Conservation (phyloP, 2,329 filamentous ascomycete genomes). For the Thielaviopsis populi region DNA sequence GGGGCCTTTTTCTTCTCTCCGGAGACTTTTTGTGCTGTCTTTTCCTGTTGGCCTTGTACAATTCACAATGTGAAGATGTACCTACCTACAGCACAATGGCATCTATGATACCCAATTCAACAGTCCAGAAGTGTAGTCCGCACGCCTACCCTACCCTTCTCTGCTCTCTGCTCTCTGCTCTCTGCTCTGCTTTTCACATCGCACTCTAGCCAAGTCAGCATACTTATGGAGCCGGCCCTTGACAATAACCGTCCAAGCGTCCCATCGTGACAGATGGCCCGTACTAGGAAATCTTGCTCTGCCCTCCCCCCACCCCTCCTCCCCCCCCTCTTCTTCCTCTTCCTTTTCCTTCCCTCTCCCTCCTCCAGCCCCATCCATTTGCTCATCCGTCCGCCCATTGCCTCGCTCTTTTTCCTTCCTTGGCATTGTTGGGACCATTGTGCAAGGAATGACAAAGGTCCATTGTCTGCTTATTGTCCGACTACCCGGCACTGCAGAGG, state of each 20-base stretch:
- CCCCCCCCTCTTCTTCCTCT: not conserved
- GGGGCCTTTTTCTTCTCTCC: not conserved
- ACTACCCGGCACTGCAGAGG: not conserved
- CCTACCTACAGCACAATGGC: no score
- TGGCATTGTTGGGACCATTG: not conserved
- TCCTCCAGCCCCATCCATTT: not conserved
- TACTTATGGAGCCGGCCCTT: not conserved
- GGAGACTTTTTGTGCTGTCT: no score
- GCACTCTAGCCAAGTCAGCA: not conserved
- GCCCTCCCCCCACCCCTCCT: not conserved
- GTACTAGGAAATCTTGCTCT: not conserved
- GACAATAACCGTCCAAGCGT: not conserved
- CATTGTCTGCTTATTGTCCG: slow-evolving; percentile 3
- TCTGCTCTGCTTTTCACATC: no score
- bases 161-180: no score
- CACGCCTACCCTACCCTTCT: not conserved
- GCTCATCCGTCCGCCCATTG: not conserved
- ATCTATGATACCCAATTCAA: no score
- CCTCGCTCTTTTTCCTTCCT: not conserved
- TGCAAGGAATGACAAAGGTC: slow-evolving; percentile 4
- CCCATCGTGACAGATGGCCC: not conserved
- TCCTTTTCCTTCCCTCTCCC: no score
- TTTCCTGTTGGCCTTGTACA: not conserved
- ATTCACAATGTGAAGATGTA: no score
- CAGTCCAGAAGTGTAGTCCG: not conserved